phyloP scores from a whole-genome alignment of 148 eudicot genomes.

The Heliamphora exappendiculata region DNA sequence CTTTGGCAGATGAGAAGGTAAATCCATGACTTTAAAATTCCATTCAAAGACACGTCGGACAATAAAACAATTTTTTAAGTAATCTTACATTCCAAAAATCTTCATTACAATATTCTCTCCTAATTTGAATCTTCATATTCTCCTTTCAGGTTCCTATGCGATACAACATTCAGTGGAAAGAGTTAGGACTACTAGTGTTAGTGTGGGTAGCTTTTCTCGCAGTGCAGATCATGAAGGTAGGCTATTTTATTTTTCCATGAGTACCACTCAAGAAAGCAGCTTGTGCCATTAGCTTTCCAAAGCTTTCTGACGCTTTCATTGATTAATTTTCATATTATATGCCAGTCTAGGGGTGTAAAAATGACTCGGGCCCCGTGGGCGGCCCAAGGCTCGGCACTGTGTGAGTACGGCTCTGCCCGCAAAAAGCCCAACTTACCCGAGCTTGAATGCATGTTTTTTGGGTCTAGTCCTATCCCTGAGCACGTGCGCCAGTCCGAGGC shows the following conservation, averaged over 20 bases:
- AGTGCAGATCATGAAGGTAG: conserved; percentile 63
- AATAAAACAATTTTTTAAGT: neutral
- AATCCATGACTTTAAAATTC: too few species aligned
- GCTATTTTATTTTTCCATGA: neutral
- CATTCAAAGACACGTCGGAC: too few species aligned
- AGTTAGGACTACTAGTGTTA: conserved; percentile 40
- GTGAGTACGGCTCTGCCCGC: too few species aligned
- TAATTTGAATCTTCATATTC: neutral
- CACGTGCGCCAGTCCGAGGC: too few species aligned
- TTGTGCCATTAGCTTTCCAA: neutral
- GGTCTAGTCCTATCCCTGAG: too few species aligned
- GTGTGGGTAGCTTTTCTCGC: conserved; percentile 69
- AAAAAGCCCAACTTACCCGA: too few species aligned
- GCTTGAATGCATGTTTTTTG: too few species aligned
- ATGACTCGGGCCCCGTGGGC: too few species aligned
- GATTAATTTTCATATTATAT: too few species aligned
- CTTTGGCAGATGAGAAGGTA: conserved; percentile 27
- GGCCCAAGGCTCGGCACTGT: too few species aligned
- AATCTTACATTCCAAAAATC: neutral
- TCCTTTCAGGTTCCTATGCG: conserved; percentile 41
- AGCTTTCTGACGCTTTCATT: neutral
- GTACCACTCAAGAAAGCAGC: neutral
- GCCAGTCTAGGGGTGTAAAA: too few species aligned
- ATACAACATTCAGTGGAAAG: conserved; percentile 62
- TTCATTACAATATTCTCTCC: neutral